phyloP scores from a whole-genome alignment of 2,329 filamentous ascomycete species.

The Colletotrichum caudatum region DNA sequence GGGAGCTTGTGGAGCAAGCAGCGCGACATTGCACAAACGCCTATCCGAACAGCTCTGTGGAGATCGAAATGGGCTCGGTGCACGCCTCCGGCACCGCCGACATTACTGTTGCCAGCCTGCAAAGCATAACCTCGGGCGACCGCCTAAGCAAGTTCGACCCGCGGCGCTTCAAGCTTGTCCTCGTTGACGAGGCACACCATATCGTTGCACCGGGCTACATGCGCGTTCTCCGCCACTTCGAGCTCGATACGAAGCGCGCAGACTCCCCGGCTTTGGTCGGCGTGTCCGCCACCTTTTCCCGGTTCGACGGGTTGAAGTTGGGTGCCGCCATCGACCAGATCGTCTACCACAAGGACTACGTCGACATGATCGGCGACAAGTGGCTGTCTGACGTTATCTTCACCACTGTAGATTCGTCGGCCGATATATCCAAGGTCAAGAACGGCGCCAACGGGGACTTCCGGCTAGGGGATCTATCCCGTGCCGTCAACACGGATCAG shows the following conservation, averaged over 20 bases:
- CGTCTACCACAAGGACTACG: slow-evolving; percentile 86
- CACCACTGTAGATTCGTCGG: slow-evolving; percentile 88
- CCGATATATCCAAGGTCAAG: slow-evolving; percentile 79
- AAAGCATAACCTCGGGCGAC: slow-evolving; percentile 82
- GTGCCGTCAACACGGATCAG: slow-evolving; percentile 82
- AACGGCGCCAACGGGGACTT: slow-evolving; percentile 82
- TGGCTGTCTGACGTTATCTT: slow-evolving; percentile 95
- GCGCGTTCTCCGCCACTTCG: slow-evolving; percentile 81
- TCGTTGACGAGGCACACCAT: slow-evolving; percentile 97
- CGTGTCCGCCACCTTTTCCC: slow-evolving; percentile 83
- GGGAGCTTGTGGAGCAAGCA: slow-evolving; percentile 95
- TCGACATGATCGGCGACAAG: slow-evolving; percentile 82
- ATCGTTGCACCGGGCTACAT: slow-evolving; percentile 89
- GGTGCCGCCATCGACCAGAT: slow-evolving; percentile 93
- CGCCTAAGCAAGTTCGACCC: slow-evolving; percentile 88
- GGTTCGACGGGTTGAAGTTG: slow-evolving; percentile 86
- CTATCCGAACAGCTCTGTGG: slow-evolving; percentile 84
- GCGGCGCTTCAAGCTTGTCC: slow-evolving; percentile 82
- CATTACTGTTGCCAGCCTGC: slow-evolving; percentile 92
- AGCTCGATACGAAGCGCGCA: slow-evolving; percentile 60
- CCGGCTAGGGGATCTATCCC: slow-evolving; percentile 79
- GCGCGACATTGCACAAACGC: slow-evolving; percentile 83
- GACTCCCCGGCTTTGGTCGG: slow-evolving; percentile 79
- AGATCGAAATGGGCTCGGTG: slow-evolving; percentile 89
- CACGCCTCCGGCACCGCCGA: slow-evolving; percentile 85